Evolutionary conservation across 768 basidiomycete genomes (phyloP).

Genomic region (Podaxis sp.): DNA sequence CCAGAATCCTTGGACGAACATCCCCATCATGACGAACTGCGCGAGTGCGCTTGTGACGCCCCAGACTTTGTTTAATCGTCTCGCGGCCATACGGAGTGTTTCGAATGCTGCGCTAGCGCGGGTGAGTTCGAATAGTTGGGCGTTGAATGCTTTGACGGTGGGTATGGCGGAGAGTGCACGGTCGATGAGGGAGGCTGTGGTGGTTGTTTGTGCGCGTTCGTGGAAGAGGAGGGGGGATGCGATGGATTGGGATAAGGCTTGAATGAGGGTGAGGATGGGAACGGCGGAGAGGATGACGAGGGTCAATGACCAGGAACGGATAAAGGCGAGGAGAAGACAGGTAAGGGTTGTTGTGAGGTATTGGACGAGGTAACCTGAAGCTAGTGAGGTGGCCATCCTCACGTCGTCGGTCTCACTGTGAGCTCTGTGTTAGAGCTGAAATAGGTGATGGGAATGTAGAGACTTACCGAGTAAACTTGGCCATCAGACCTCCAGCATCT

Average conservation of each 20-base stretch:
- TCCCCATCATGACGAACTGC: conserved; percentile 82
- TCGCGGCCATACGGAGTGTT: conserved; percentile 41
- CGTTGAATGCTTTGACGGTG: conserved; percentile 94
- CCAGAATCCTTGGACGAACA: conserved; percentile 98
- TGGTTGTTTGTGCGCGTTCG: conserved; percentile 64
- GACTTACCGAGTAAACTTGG: conserved; percentile 77
- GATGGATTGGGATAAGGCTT: conserved; percentile 66
- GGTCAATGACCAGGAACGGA: conserved; percentile 76
- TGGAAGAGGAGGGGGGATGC: conserved; percentile 60
- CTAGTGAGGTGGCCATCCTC: conserved; percentile 77
- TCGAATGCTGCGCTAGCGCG: conserved; percentile 40
- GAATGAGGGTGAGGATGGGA: conserved; percentile 75
- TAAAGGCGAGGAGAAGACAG: conserved; percentile 78
- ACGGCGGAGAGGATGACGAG: conserved; percentile 90
- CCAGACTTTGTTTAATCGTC: conserved; percentile 67
- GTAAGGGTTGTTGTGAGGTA: conserved; percentile 76
- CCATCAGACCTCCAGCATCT: conserved; percentile 87
- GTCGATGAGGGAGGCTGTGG: conserved; percentile 77
- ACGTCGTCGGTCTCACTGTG: conserved; percentile 92
- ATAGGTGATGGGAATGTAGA: background rate
- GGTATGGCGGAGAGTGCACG: conserved; percentile 72
- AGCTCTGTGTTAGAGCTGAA: background rate
- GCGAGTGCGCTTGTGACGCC: conserved; percentile 60
- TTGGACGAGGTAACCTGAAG: conserved; percentile 74
- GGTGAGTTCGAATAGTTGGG: conserved; percentile 45